Evolutionary conservation across 805 yeast genomes (phyloP).

Genomic region (Groenewaldozyma salmanticensis): DNA sequence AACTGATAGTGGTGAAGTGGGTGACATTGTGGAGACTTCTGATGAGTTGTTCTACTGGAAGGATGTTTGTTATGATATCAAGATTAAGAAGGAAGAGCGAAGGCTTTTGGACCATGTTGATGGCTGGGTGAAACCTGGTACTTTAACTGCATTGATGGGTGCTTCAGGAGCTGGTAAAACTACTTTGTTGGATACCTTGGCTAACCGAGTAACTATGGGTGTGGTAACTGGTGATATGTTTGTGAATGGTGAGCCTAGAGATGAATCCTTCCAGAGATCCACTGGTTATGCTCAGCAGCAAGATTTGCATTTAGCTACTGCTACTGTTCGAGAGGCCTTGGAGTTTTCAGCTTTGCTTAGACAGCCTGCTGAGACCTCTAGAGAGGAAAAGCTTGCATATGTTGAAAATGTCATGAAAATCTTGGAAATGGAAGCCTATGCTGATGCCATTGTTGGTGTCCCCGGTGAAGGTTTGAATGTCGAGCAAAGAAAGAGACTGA

Average conservation of each 20-base stretch:
- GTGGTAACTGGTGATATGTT: conserved; percentile 58
- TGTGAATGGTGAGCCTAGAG: conserved; percentile 55
- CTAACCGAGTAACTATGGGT: conserved; percentile 63
- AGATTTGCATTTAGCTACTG: conserved; percentile 55
- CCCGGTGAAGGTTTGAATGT: conserved; percentile 62
- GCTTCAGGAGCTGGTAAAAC: conserved; percentile 80
- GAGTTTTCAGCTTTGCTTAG: conserved; percentile 57
- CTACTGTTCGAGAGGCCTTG: conserved; percentile 67
- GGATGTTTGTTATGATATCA: conserved; percentile 60
- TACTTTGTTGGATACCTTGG: conserved; percentile 58
- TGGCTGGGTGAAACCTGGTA: conserved; percentile 80
- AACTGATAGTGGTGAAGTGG: conserved; percentile 2
- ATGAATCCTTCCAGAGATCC: conserved; percentile 51
- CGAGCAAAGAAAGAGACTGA: conserved; percentile 52
- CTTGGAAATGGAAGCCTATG: conserved; percentile 53
- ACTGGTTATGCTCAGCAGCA: conserved; percentile 75
- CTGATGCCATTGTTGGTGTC: conserved; percentile 67
- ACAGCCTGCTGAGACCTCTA: conserved; percentile 46
- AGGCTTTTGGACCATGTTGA: conserved; percentile 55
- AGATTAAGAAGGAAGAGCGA: conserved; percentile 42
- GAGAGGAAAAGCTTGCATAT: conserved; percentile 49
- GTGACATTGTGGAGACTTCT: conserved; percentile 12
- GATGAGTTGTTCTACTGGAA: conserved; percentile 60
- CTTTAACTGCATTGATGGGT: conserved; percentile 70
- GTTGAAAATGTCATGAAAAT: conserved; percentile 57